A percentile compares a stretch with the other conserved stretches of the same genome.
phyloP scores from a whole-genome alignment of 169 alveolate species.

The Cryptosporidium bovis region DNA sequence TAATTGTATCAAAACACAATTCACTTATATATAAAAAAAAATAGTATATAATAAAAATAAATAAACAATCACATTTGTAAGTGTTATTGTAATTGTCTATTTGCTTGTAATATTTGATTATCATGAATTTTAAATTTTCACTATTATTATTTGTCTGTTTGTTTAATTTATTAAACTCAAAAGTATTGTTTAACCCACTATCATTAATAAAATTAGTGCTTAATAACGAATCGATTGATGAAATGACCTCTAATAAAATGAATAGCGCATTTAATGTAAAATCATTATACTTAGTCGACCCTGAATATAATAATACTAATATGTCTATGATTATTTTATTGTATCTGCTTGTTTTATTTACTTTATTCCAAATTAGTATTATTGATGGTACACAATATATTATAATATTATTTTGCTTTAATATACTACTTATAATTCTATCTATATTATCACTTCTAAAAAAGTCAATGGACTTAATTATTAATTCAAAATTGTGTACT shows the following conservation, averaged over 20 bases:
- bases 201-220: background rate
- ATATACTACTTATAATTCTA: background rate
- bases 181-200: background rate
- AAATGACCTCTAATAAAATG: constrained; percentile 6
- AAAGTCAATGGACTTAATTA: background rate
- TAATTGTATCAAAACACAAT: too few relatives aligned
- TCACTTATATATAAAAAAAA: background rate
- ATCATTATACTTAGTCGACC: background rate
- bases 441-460: constrained; percentile 1
- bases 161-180: background rate
- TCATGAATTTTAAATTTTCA: background rate
- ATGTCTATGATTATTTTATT: constrained; percentile 5
- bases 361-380: constrained; percentile 34
- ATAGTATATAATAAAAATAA: background rate
- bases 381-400: constrained; percentile 43
- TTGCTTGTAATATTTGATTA: background rate
- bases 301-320: constrained; percentile 1
- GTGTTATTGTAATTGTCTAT: background rate
- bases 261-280: background rate
- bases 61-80: background rate
- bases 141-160: background rate
- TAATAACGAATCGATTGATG: background rate
- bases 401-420: background rate
- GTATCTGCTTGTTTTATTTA: background rate
- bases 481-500: background rate